phyloP scores from a whole-genome alignment of 2,329 filamentous ascomycete species.

The Sphaerostilbella broomeana region DNA sequence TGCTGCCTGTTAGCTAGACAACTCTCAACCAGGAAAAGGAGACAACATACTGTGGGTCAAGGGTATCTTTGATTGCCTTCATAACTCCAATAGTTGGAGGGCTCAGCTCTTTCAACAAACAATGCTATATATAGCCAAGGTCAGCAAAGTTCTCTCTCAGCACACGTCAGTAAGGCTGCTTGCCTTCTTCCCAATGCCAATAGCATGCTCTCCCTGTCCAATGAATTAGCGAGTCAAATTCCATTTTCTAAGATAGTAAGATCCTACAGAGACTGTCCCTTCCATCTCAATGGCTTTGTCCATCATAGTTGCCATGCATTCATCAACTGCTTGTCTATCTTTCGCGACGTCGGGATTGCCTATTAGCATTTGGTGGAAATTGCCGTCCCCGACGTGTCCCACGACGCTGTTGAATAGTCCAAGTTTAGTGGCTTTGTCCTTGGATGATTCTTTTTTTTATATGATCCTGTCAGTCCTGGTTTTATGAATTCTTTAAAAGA shows the following conservation, averaged over 20 bases:
- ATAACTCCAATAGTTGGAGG: conserved; percentile 58
- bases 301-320: conserved; percentile 62
- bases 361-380: conserved; percentile 56
- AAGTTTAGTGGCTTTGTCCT: conserved; percentile 55
- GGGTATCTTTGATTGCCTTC: conserved; percentile 55
- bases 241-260: no score
- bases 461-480: no score
- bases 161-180: conserved; percentile 28
- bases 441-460: conserved; percentile 49
- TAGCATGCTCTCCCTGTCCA: conserved; percentile 58
- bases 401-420: conserved; percentile 61
- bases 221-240: no score
- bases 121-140: conserved; percentile 34
- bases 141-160: neutral
- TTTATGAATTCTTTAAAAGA: conserved; percentile 3
- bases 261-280: conserved; percentile 59
- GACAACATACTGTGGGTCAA: conserved; percentile 46
- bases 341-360: conserved; percentile 44
- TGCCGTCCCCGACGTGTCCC: conserved; percentile 68
- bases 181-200: conserved; percentile 63
- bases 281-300: conserved; percentile 63
- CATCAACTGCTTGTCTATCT: conserved; percentile 48
- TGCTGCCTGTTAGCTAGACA: neutral
- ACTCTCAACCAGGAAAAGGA: neutral
- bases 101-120: conserved; percentile 57